These are phyloP conservation scores for Arabidopsis hybrid DNA, from an alignment of 441 rosid genomes.

Conservation along the genomic window DNA sequence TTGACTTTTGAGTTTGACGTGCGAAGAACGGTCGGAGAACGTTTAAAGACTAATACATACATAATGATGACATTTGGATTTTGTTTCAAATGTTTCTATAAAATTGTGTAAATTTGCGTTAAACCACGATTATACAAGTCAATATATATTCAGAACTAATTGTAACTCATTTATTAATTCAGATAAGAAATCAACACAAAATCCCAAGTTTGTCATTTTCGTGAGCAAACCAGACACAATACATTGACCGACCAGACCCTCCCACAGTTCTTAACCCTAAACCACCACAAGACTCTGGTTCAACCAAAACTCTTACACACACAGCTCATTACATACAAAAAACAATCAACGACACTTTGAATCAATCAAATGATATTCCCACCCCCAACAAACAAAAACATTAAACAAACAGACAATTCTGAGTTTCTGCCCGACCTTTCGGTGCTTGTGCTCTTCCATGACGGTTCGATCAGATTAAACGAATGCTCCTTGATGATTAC, in stretches of 20 bases:
- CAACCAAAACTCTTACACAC: not conserved
- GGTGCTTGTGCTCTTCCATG: conserved; percentile 12
- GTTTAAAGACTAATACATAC: no score
- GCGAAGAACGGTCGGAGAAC: no score
- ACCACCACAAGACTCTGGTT: conserved; percentile 5
- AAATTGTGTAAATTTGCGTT: no score
- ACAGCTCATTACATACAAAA: conserved; percentile 6
- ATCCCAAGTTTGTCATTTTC: not conserved
- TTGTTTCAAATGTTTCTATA: not conserved
- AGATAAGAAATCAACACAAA: not conserved
- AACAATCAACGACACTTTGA: conserved; percentile 16
- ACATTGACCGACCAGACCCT: conserved; percentile 6
- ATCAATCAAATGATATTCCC: not conserved
- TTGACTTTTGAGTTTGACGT: not conserved
- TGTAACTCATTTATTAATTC: not conserved
- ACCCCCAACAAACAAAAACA: not conserved
- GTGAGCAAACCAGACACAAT: conserved; percentile 8
- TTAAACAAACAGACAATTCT: not conserved
- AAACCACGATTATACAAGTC: no score
- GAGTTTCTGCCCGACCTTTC: conserved; percentile 18
- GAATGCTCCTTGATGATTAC: conserved; percentile 21
- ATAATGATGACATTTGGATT: no score
- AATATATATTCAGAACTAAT: not conserved
- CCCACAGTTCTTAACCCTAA: not conserved
- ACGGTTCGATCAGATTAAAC: conserved; percentile 22